Evolutionary conservation across 768 basidiomycete genomes (phyloP).

Genomic region (Dendrothele bispora): DNA sequence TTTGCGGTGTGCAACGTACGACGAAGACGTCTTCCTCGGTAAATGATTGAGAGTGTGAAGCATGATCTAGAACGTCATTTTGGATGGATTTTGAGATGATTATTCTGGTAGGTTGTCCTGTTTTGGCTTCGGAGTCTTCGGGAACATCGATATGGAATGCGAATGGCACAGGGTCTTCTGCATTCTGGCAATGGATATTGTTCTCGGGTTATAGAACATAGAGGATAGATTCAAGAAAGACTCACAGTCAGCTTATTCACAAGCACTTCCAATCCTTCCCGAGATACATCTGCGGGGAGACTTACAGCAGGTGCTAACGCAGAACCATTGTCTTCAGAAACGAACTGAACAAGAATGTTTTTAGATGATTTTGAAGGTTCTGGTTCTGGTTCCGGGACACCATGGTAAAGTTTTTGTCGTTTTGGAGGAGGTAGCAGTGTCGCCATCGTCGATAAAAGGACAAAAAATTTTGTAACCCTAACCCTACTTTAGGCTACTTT

Average conservation of each 20-base stretch:
- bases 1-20: slow-evolving; percentile 91
- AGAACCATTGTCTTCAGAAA: slow-evolving; percentile 82
- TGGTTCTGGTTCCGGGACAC: slow-evolving; percentile 62
- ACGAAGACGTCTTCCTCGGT: slow-evolving; percentile 86
- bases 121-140: slow-evolving; percentile 37
- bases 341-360: slow-evolving; percentile 88
- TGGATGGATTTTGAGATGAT: slow-evolving; percentile 85
- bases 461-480: not conserved
- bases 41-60: slow-evolving; percentile 57
- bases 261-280: slow-evolving; percentile 84
- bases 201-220: slow-evolving; percentile 14
- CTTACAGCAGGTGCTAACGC: slow-evolving; percentile 85
- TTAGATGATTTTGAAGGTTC: slow-evolving; percentile 48
- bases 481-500: no score
- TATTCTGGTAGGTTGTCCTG: slow-evolving; percentile 69
- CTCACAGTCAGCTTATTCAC: slow-evolving; percentile 76
- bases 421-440: slow-evolving; percentile 87
- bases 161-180: slow-evolving; percentile 89
- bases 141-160: slow-evolving; percentile 84
- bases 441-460: slow-evolving; percentile 55
- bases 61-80: slow-evolving; percentile 73
- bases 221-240: slow-evolving; percentile 6
- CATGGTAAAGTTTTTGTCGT: slow-evolving; percentile 81
- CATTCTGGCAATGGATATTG: slow-evolving; percentile 23
- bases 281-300: slow-evolving; percentile 81